A percentile compares a stretch with the other conserved stretches of the same genome.
These are phyloP conservation scores for Athelia sp. DNA, from an alignment of 1,284 basidiomycete genomes.

Conservation along the genomic window DNA sequence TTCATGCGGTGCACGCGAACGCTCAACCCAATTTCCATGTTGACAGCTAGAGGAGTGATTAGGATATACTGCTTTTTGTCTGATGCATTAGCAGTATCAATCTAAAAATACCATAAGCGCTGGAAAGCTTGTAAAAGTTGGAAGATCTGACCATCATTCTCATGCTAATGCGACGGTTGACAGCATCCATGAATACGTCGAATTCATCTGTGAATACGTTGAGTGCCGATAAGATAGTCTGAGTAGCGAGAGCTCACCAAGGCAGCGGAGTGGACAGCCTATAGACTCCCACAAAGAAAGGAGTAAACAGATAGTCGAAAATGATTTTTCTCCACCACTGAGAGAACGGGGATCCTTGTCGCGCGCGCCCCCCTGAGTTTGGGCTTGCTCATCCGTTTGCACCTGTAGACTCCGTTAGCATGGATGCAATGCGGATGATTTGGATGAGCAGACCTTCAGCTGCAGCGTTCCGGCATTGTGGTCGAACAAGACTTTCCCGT, in stretches of 20 bases:
- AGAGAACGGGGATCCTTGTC: constrained; percentile 82
- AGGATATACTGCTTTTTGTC: constrained; percentile 88
- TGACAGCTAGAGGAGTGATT: constrained; percentile 88
- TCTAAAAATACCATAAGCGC: constrained; percentile 36
- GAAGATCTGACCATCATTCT: constrained; percentile 74
- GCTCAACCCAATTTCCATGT: constrained; percentile 50
- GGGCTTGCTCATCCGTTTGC: constrained; percentile 73
- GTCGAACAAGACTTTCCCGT: constrained; percentile 81
- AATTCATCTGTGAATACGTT: constrained; percentile 61
- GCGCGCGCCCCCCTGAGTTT: constrained; percentile 48
- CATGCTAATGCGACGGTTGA: constrained; percentile 89
- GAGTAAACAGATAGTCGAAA: constrained; percentile 92
- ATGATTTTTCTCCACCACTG: constrained; percentile 95
- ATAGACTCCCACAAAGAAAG: constrained; percentile 95
- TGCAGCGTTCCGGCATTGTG: constrained; percentile 66
- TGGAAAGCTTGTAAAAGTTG: not conserved
- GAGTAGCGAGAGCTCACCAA: constrained; percentile 57
- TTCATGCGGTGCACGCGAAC: constrained; percentile 75
- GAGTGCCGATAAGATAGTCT: not conserved
- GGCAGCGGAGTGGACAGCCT: constrained; percentile 88
- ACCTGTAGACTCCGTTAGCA: constrained; percentile 35
- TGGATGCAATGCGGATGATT: not conserved
- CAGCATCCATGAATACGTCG: constrained; percentile 95
- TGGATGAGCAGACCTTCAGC: constrained; percentile 50
- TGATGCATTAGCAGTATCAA: constrained; percentile 80